Evolutionary conservation across 139 green algal genomes (phyloP).

Genomic region (Astrephomene gubernaculifera): DNA sequence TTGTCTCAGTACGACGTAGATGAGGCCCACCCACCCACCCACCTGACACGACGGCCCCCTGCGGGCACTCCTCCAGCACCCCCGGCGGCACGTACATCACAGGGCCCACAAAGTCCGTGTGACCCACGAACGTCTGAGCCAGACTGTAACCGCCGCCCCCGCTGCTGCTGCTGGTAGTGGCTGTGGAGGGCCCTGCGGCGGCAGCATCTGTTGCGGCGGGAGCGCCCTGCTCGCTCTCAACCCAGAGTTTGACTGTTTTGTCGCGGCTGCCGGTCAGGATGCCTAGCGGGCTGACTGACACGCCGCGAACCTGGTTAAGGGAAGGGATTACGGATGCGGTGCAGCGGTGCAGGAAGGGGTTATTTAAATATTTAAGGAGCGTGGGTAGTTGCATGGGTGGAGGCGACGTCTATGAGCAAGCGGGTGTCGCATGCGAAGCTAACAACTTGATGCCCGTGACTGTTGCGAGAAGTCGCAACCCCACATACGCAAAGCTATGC

Average conservation of each 20-base stretch:
- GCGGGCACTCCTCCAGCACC: slow-evolving; percentile 28
- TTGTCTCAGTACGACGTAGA: not conserved
- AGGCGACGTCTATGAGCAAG: too few relatives aligned
- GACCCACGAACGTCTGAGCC: slow-evolving; percentile 71
- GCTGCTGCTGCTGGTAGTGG: not conserved
- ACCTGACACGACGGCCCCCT: slow-evolving; percentile 81
- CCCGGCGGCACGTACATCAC: slow-evolving; percentile 70
- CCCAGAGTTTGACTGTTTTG: slow-evolving; percentile 81
- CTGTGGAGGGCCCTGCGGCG: not conserved
- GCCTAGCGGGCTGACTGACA: slow-evolving; percentile 60
- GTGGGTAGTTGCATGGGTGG: not conserved
- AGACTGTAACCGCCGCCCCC: slow-evolving; percentile 35
- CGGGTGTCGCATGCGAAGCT: too few relatives aligned
- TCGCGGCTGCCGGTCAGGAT: slow-evolving; percentile 81
- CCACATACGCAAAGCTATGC: not conserved
- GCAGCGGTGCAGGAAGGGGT: not conserved
- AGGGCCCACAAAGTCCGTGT: slow-evolving; percentile 85
- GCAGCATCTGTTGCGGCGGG: too few relatives aligned
- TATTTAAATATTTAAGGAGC: too few relatives aligned
- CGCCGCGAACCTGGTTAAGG: slow-evolving; percentile 66
- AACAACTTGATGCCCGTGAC: too few relatives aligned
- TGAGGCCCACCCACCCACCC: not conserved
- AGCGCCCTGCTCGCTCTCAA: slow-evolving; percentile 38
- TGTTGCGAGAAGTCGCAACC: too few relatives aligned
- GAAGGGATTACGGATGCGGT: not conserved